A percentile compares a stretch with the other conserved stretches of the same genome.
These are phyloP conservation scores for Fraxinus ornus DNA, from an alignment of 305 asterid genomes.

Conservation along the genomic window DNA sequence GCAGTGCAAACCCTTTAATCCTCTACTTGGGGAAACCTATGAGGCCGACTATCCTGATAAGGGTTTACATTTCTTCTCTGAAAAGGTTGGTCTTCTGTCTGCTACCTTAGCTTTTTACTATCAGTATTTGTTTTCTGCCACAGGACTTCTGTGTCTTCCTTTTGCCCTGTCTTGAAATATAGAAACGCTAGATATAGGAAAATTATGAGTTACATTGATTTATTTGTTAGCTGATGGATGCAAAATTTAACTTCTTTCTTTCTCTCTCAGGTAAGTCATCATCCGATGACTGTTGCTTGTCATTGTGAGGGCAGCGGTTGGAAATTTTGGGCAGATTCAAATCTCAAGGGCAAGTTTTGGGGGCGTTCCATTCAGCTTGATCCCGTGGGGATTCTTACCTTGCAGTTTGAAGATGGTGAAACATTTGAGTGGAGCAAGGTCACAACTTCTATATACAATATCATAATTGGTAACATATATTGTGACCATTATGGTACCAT, in stretches of 20 bases:
- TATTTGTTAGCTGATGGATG: not conserved
- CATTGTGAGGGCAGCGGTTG: conserved; percentile 97
- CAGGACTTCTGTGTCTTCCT: conserved; percentile 15
- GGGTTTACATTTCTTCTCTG: conserved; percentile 86
- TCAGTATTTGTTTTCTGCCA: conserved; percentile 7
- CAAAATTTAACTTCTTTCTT: not conserved
- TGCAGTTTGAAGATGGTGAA: conserved; percentile 95
- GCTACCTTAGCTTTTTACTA: conserved; percentile 3
- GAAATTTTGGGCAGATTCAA: conserved; percentile 98
- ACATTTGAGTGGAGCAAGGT: conserved; percentile 98
- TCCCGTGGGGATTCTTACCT: conserved; percentile 84
- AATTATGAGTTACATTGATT: not conserved
- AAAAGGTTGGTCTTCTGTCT: conserved; percentile 55
- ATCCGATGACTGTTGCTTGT: conserved; percentile 96
- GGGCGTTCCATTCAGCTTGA: conserved; percentile 99
- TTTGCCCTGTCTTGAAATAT: conserved; percentile 3
- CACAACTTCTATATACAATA: conserved; percentile 91
- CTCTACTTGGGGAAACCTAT: conserved; percentile 96
- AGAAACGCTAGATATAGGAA: conserved; percentile 5
- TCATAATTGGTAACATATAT: conserved; percentile 87
- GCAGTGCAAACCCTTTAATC: conserved; percentile 98
- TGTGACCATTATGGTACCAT: conserved; percentile 96
- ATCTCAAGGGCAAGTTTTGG: conserved; percentile 99
- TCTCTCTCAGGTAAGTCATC: conserved; percentile 88
- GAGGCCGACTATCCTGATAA: conserved; percentile 98